Base-by-base conservation (phyloP, 176 grass and related monocot genomes). In the Ampelocalamus luodianensis region DNA sequence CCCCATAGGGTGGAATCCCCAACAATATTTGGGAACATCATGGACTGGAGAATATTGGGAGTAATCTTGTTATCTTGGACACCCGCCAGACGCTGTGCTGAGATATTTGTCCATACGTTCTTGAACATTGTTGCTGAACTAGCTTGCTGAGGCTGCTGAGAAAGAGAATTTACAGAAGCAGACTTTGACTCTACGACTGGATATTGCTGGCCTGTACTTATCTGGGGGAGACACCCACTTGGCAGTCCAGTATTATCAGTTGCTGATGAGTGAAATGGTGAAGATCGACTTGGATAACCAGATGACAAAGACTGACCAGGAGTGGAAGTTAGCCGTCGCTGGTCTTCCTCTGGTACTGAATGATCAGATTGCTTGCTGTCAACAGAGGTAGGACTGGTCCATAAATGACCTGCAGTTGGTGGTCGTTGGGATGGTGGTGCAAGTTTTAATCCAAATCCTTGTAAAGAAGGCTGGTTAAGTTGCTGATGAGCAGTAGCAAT, bases 51-150 rank as follows among this genome's bases (percentile, higher is more conserved):
- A 68, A 95, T 89, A 82, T 88, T 89, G 26, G 96, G 91, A 71
- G 93, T 90, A 51, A 95, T 86, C 83, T 92, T 98, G 68, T 91
- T 89, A 86, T 77, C 36, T 54, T 90, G 93, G 72, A 86, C 62
- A 85, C 87, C 87, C 32, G 90, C 51, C 76, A 82, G 73, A 83
- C 85, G 93, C 73, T 95, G 95, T 73, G 89, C 85, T 48, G 93
- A 87, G 84, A 98, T 86, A 62, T 95, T 95, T 83, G 91, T 93
- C 93, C 96, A 98, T 67, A 95, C 96, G 89, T 98, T 93, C 78
- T 95, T 90, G 84, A 98, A 98, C 78, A 93, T 92, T 39, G 89
- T 95, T 79, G 89, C 88, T 48, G 89, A 84, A 60, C 92, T 91
- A 54, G 51, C 69, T 83, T 90, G 93, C 70, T 90, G 93, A 90